Conservation (phyloP, 495 filamentous ascomycete genomes). For the Neurospora sp. region DNA sequence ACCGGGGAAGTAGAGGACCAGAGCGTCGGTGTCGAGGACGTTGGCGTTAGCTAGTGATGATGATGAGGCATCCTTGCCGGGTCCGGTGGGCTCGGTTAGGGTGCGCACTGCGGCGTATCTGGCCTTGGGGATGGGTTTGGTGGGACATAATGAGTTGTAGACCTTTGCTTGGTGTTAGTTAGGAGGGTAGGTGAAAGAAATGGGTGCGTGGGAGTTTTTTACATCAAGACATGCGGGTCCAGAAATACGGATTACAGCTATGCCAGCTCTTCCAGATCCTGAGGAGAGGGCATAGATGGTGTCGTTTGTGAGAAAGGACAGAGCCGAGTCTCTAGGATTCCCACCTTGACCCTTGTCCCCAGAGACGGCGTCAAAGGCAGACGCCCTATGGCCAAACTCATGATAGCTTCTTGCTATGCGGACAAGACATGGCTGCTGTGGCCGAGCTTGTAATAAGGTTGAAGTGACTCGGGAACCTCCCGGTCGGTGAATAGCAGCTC, state of each 20-base stretch:
- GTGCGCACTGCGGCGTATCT: slow-evolving; percentile 70
- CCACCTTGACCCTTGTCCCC: neutral
- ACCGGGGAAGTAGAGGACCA: slow-evolving; percentile 80
- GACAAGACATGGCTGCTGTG: neutral
- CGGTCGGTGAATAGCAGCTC: slow-evolving; percentile 3
- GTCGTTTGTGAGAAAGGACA: slow-evolving; percentile 20
- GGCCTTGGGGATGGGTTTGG: slow-evolving; percentile 51
- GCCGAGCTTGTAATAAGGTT: neutral
- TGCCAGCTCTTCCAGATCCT: slow-evolving; percentile 74
- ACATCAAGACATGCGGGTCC: slow-evolving; percentile 66
- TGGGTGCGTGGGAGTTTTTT: too few relatives aligned
- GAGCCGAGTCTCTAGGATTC: neutral
- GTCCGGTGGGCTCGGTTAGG: slow-evolving; percentile 52
- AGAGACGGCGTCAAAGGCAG: neutral
- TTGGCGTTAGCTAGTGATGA: slow-evolving; percentile 4
- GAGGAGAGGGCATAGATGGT: slow-evolving; percentile 95
- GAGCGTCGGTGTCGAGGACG: slow-evolving; percentile 69
- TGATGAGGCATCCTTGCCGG: slow-evolving; percentile 12
- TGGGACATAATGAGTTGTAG: slow-evolving; percentile 66
- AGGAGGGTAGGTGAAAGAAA: too few relatives aligned
- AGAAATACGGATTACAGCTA: slow-evolving; percentile 84
- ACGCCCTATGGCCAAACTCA: neutral
- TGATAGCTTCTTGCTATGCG: slow-evolving; percentile 1
- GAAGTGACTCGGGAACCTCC: neutral
- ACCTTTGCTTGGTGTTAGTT: slow-evolving; percentile 45